Evolutionary conservation across 2,329 filamentous ascomycete genomes (phyloP).

Genomic region (Diaporthe citri): DNA sequence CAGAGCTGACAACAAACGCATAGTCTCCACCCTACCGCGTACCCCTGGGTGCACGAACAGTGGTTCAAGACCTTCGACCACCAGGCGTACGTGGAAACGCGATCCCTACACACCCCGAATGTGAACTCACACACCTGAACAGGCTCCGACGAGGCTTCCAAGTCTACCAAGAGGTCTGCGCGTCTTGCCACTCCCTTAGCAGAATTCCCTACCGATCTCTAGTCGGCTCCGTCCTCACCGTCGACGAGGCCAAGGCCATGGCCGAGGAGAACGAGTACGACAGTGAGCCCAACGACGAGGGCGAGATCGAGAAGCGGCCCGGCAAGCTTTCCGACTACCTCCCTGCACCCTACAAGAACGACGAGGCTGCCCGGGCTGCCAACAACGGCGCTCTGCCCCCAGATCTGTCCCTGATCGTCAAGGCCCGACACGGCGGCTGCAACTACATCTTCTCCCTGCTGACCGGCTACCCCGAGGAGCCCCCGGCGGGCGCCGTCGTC

Average conservation of each 20-base stretch:
- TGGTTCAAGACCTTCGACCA: conserved; percentile 97
- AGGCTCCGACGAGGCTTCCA: conserved; percentile 99
- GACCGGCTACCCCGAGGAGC: conserved; percentile 97
- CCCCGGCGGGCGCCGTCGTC: conserved; percentile 88
- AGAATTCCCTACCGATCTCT: conserved; percentile 94
- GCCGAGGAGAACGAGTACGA: conserved; percentile 99
- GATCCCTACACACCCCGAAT: conserved; percentile 30
- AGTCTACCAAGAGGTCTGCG: conserved; percentile 98
- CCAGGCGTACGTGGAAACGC: conserved; percentile 79
- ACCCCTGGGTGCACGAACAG: conserved; percentile 96
- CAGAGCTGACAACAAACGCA: conserved; percentile 47
- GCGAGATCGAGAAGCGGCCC: conserved; percentile 97
- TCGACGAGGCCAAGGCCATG: conserved; percentile 96
- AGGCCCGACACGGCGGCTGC: conserved; percentile 97
- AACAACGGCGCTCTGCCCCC: conserved; percentile 98
- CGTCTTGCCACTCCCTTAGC: conserved; percentile 95
- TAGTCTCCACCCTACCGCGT: conserved; percentile 91
- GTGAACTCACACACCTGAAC: conserved; percentile 51
- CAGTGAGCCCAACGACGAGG: conserved; percentile 96
- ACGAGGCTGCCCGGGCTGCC: conserved; percentile 96
- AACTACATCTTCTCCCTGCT: conserved; percentile 98
- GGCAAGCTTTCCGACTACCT: conserved; percentile 99
- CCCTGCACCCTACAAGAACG: conserved; percentile 96
- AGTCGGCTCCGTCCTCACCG: conserved; percentile 92
- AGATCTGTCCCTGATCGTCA: conserved; percentile 97